Evolutionary conservation across 2,329 filamentous ascomycete species (phyloP).

Genomic region (Colletotrichum sp.): DNA sequence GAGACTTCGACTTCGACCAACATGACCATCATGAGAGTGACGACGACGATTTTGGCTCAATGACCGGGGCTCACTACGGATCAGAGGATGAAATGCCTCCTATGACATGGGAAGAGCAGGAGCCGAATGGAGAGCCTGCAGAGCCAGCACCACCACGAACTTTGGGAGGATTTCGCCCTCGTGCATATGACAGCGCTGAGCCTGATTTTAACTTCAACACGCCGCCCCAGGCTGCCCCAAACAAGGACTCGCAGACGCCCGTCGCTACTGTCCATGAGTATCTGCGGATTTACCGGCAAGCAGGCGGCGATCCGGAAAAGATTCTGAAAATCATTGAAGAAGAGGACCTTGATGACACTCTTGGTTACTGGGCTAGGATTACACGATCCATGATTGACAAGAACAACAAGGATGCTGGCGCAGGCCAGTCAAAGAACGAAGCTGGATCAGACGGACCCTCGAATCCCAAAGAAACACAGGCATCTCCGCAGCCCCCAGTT

Average conservation of each 20-base stretch:
- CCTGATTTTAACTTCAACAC: constrained; percentile 12
- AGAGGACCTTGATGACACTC: constrained; percentile 62
- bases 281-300: constrained; percentile 63
- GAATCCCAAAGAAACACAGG: not conserved
- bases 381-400: constrained; percentile 37
- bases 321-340: constrained; percentile 67
- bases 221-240: not conserved
- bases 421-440: not conserved
- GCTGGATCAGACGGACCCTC: not conserved
- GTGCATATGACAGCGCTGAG: not conserved
- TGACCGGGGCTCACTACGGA: not conserved
- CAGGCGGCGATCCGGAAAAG: constrained; percentile 62
- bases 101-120: constrained; percentile 2
- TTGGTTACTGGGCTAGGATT: constrained; percentile 64
- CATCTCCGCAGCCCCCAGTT: not conserved
- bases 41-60: not conserved
- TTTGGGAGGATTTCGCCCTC: not conserved
- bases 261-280: constrained; percentile 45
- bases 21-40: not conserved
- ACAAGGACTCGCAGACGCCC: not conserved
- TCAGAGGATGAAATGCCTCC: not conserved
- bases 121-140: not conserved
- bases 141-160: not conserved
- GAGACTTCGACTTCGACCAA: not conserved
- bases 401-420: constrained; percentile 10